Evolutionary conservation across 1,139 yeast species (phyloP).

Genomic region (Starmera stellimalicola): DNA sequence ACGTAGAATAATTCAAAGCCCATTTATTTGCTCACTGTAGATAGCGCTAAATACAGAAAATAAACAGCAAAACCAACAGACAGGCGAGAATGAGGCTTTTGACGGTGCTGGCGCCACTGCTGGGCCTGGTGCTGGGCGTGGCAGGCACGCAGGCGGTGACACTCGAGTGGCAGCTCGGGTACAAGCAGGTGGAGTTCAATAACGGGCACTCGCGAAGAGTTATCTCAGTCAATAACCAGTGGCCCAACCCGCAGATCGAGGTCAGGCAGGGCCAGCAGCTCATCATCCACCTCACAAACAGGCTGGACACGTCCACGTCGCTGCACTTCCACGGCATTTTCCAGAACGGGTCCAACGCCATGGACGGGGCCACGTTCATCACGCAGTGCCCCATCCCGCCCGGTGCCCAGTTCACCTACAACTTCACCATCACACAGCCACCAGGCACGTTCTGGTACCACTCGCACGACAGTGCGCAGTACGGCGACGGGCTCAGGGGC

Average conservation of each 20-base stretch:
- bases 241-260: constrained; percentile 45
- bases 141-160: too few relatives aligned
- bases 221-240: constrained; percentile 36
- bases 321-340: constrained; percentile 52
- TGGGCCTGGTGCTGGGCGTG: neutral
- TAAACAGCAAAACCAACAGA: too few relatives aligned
- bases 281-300: constrained; percentile 35
- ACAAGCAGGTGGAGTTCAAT: constrained; percentile 34
- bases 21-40: too few relatives aligned
- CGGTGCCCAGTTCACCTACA: constrained; percentile 38
- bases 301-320: constrained; percentile 33
- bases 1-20: too few relatives aligned
- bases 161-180: constrained; percentile 11
- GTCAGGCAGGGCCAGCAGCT: constrained; percentile 39
- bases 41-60: too few relatives aligned
- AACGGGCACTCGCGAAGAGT: constrained; percentile 19
- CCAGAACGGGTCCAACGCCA: constrained; percentile 35
- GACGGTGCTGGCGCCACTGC: neutral
- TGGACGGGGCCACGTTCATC: constrained; percentile 54
- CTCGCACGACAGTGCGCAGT: constrained; percentile 47
- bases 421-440: constrained; percentile 41
- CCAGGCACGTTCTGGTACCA: constrained; percentile 55
- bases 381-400: constrained; percentile 56
- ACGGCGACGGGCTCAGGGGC: constrained; percentile 54
- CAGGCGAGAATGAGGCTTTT: neutral